Conservation (phyloP, 441 rosid species). For the Isatis lusitanica region DNA sequence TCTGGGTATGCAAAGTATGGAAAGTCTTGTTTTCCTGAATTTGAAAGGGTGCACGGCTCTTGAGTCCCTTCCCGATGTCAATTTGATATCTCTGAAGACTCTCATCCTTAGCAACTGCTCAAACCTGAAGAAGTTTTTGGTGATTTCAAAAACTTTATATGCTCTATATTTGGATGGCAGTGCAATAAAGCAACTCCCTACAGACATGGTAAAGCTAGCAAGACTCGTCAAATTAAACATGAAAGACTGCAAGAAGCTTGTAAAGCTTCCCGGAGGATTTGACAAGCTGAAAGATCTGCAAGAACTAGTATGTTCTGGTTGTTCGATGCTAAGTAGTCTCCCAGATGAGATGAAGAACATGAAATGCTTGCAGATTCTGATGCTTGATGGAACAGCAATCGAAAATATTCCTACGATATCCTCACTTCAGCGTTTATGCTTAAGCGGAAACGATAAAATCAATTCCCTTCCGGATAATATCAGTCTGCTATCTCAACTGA, state of each 20-base stretch:
- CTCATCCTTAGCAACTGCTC: conserved; percentile 26
- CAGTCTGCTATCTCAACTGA: neutral
- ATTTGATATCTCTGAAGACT: neutral
- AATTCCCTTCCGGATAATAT: neutral
- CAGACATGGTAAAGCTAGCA: neutral
- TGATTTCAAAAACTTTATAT: neutral
- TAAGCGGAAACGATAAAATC: conserved; percentile 21
- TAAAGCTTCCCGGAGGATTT: conserved; percentile 3
- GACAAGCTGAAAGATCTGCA: conserved; percentile 20
- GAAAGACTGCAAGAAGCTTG: conserved; percentile 30
- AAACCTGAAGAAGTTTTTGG: neutral
- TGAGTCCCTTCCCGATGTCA: neutral
- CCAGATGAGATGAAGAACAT: conserved; percentile 24
- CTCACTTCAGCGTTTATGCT: conserved; percentile 16
- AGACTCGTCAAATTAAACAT: conserved; percentile 27
- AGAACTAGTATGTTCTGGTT: conserved; percentile 30
- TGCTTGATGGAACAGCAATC: conserved; percentile 1
- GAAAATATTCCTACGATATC: neutral
- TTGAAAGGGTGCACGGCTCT: conserved; percentile 25
- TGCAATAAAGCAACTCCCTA: neutral
- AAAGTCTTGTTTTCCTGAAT: conserved; percentile 6
- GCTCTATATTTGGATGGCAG: conserved; percentile 12
- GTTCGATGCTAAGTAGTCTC: conserved; percentile 16
- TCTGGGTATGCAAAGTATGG: neutral
- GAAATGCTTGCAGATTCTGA: conserved; percentile 23